Evolutionary conservation across 495 filamentous ascomycete species (phyloP).

Genomic region (Daldinia bambusicola): DNA sequence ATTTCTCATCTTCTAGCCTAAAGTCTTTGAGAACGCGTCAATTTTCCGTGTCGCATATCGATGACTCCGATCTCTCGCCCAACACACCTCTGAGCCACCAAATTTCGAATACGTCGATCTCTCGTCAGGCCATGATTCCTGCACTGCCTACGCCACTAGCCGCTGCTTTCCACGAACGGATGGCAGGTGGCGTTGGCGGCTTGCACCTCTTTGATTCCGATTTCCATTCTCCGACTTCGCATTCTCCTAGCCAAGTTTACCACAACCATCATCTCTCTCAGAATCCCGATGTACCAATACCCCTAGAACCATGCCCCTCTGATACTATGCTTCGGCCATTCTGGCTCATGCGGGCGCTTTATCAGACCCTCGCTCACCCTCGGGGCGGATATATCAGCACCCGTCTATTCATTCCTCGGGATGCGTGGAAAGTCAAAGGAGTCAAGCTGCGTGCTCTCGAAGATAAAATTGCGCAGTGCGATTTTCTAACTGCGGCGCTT

Average conservation of each 20-base stretch:
- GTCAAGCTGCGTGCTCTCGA: slow-evolving; percentile 91
- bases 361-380: slow-evolving; percentile 90
- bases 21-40: slow-evolving; percentile 76
- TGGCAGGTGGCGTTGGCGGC: slow-evolving; percentile 68
- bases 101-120: slow-evolving; percentile 66
- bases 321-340: slow-evolving; percentile 89
- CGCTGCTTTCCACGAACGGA: slow-evolving; percentile 62
- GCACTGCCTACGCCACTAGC: slow-evolving; percentile 76
- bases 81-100: slow-evolving; percentile 75
- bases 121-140: slow-evolving; percentile 60
- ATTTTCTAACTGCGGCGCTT: slow-evolving; percentile 89
- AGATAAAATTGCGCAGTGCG: slow-evolving; percentile 94
- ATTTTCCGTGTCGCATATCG: slow-evolving; percentile 76
- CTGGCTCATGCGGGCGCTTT: slow-evolving; percentile 94
- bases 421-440: slow-evolving; percentile 93
- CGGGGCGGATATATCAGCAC: slow-evolving; percentile 91
- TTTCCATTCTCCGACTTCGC: slow-evolving; percentile 77
- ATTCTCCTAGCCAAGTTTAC: slow-evolving; percentile 69
- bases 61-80: slow-evolving; percentile 76
- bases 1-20: slow-evolving; percentile 80
- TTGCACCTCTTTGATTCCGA: slow-evolving; percentile 86
- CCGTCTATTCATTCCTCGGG: slow-evolving; percentile 88
- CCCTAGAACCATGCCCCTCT: slow-evolving; percentile 91
- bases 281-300: slow-evolving; percentile 65
- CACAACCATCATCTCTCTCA: slow-evolving; percentile 37